These are phyloP conservation scores for Samsoniella hepiali DNA, from an alignment of 2,329 filamentous ascomycete species.

Conservation along the genomic window DNA sequence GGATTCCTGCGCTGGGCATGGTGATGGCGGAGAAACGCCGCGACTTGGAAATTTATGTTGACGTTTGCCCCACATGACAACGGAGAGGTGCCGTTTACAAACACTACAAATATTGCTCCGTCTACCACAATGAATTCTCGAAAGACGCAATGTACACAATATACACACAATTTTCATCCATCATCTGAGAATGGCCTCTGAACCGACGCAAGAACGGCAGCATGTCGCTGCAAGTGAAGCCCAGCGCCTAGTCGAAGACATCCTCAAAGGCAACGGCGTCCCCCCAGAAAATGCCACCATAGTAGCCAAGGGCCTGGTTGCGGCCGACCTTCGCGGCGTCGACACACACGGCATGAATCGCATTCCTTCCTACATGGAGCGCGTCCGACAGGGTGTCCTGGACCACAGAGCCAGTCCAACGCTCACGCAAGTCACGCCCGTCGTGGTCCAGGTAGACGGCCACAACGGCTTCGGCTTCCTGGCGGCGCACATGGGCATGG, in stretches of 20 bases:
- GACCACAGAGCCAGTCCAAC: constrained; percentile 57
- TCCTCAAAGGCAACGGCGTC: constrained; percentile 62
- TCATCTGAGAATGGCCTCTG: neutral
- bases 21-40: constrained; percentile 6
- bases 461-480: constrained; percentile 75
- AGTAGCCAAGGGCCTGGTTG: constrained; percentile 65
- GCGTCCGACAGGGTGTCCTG: constrained; percentile 67
- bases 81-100: constrained; percentile 15
- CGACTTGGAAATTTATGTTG: neutral
- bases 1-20: neutral
- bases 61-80: neutral
- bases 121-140: neutral
- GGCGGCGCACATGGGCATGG: constrained; percentile 64
- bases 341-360: constrained; percentile 77
- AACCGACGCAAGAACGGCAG: constrained; percentile 23
- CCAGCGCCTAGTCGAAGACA: constrained; percentile 46
- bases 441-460: constrained; percentile 65
- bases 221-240: constrained; percentile 41
- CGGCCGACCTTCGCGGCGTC: constrained; percentile 73
- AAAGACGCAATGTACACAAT: no score
- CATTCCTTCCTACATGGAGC: constrained; percentile 72
- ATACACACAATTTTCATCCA: neutral
- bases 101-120: neutral
- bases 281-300: constrained; percentile 55
- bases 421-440: constrained; percentile 62